Conservation (phyloP, 23 red algal genomes). For the Gracilaria caudata region DNA sequence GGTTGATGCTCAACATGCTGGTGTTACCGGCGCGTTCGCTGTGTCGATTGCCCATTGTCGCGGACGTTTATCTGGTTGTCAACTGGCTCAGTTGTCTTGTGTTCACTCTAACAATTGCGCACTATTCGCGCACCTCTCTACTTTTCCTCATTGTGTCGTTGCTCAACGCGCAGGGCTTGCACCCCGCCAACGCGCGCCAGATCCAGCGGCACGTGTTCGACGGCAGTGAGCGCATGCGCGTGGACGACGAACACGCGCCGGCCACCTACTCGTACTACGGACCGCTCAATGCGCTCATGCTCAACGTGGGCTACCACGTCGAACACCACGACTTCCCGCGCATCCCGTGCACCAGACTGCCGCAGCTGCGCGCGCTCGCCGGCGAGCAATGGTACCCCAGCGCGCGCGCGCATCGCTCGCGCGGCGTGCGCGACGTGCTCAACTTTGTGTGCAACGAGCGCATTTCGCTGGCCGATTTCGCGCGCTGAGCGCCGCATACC, state of each 20-base stretch:
- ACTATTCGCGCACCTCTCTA: conserved; percentile 1
- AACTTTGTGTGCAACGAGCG: conserved; percentile 56
- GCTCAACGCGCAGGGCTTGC: conserved; percentile 48
- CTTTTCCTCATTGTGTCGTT: conserved; percentile 31
- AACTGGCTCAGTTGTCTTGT: conserved; percentile 50
- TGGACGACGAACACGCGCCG: background rate
- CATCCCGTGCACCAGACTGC: conserved; percentile 70
- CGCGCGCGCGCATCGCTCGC: conserved; percentile 6
- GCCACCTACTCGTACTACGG: conserved; percentile 90
- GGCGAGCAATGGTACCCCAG: conserved; percentile 41
- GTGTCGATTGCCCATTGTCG: conserved; percentile 25
- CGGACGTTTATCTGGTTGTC: conserved; percentile 29
- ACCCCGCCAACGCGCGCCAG: conserved; percentile 54
- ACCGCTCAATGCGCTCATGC: conserved; percentile 57
- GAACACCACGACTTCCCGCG: conserved; percentile 86
- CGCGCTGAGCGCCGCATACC: conserved; percentile 1
- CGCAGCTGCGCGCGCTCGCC: conserved; percentile 52
- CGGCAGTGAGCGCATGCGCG: conserved; percentile 33
- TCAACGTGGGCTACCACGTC: conserved; percentile 83
- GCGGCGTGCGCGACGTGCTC: conserved; percentile 25
- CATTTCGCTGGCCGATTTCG: conserved; percentile 61
- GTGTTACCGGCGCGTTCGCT: conserved; percentile 49
- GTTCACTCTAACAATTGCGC: background rate
- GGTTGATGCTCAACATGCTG: conserved; percentile 68
- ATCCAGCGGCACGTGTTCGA: conserved; percentile 48